Evolutionary conservation across 352 stramenopile species (phyloP), one percentile per base, ranked within the genome.

Genomic region (Pythium guiyangense): DNA sequence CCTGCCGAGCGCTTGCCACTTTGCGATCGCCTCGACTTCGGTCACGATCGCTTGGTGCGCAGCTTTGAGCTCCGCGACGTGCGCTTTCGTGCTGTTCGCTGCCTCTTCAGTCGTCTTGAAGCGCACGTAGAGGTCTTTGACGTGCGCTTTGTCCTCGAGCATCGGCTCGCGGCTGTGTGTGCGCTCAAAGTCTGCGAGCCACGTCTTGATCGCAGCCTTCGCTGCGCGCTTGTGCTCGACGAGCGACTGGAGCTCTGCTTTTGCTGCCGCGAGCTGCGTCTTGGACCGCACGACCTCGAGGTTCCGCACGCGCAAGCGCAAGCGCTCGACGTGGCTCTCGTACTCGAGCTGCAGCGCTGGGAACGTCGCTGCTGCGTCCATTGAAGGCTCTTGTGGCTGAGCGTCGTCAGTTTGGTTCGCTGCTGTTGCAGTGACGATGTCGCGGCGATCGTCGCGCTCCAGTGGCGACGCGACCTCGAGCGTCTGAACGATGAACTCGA

Each of bases 91-190:
- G 11, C 37, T 20, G 17, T 71, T 83, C 46, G 71, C 85, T 14
- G 64, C 66, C 3, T 80, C 78, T 42, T 93, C 83, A 6, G 64
- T 67, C n/a, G 70, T 66, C 60, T 93, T 91, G 69, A 93, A 93
- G 22, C 68, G 66, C 22, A 89, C 25, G 43, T 93, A 93, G 35
- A 88, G 59, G 22, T 88, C 77, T 44, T 91, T 90, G 35, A 90
- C 83, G 39, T 81, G 68, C 9, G 80, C 70, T 49, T 93, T 91
- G 43, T 93, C 83, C n/a, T 88, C 72, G n/a, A 90, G 82, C 25
- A 67, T 75, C 8, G 80, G 83, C 0, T 90, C 80, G 1, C 77
- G 69, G 0, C 65, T 60, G 49, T 87, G 60, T 34, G 67, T 58
- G 11, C 49, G 45, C 54, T 86, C 69, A 37, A 93, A 93, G 3